Evolutionary conservation across 345 rosid genomes (phyloP).

Genomic region (Syzygium grande): DNA sequence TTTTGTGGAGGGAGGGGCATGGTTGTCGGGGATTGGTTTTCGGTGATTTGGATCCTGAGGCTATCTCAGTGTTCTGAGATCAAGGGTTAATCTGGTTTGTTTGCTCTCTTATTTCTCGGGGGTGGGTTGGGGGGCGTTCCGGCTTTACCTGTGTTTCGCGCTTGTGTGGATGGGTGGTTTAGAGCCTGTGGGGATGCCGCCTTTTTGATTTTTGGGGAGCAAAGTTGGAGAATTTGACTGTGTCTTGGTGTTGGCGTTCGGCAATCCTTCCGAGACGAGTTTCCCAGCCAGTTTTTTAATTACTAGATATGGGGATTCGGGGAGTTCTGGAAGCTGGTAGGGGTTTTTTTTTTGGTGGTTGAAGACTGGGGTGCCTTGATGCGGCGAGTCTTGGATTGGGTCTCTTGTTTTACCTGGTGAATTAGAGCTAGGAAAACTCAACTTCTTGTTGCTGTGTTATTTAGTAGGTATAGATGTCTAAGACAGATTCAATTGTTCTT

Average conservation of each 20-base stretch:
- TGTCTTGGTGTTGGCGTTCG: not conserved
- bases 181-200: not conserved
- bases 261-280: not conserved
- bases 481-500: no score
- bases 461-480: not conserved
- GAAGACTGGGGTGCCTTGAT: not conserved
- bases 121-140: not conserved
- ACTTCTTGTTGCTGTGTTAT: not conserved
- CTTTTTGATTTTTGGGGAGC: not conserved
- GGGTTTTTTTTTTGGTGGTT: not conserved
- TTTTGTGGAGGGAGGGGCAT: not conserved
- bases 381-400: not conserved
- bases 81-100: not conserved
- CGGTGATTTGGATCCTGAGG: not conserved
- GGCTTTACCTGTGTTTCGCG: not conserved
- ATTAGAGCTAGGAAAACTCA: not conserved
- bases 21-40: not conserved
- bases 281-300: not conserved
- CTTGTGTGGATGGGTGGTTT: not conserved
- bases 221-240: not conserved
- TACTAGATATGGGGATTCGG: not conserved
- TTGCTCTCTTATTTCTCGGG: not conserved
- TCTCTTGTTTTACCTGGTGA: not conserved
- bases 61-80: not conserved
- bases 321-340: not conserved